Conservation (phyloP, 148 eudicot genomes). For the Dysphania ambrosioides region DNA sequence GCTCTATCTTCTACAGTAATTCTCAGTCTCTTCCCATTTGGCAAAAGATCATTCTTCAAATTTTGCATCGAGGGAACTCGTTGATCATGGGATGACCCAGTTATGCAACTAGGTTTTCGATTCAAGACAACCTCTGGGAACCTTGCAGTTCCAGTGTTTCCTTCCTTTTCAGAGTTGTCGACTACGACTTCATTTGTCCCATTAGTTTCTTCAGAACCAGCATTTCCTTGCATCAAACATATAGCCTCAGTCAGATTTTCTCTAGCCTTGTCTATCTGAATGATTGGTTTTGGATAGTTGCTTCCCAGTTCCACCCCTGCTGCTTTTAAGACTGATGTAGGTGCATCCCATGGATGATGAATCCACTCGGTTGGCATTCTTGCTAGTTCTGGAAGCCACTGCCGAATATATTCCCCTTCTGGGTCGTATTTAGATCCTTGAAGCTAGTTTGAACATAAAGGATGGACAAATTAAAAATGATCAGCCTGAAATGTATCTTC, state of each 20-base stretch:
- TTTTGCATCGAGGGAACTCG: conserved; percentile 69
- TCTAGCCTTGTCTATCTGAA: conserved; percentile 67
- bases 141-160: not conserved
- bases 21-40: conserved; percentile 53
- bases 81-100: conserved; percentile 75
- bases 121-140: conserved; percentile 45
- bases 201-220: conserved; percentile 38
- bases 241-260: conserved; percentile 65
- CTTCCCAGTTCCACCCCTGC: conserved; percentile 86
- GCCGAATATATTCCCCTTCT: conserved; percentile 82
- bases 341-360: conserved; percentile 98
- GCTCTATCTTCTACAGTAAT: conserved; percentile 32
- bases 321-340: conserved; percentile 57
- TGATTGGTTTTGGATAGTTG: conserved; percentile 81
- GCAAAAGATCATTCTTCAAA: conserved; percentile 21
- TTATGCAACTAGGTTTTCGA: conserved; percentile 38
- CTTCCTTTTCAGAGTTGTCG: conserved; percentile 48
- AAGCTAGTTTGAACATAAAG: conserved; percentile 43
- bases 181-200: conserved; percentile 63
- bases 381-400: conserved; percentile 92
- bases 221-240: conserved; percentile 51
- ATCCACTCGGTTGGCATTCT: conserved; percentile 97
- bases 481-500: not conserved
- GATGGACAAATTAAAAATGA: too few relatives aligned
- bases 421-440: conserved; percentile 87